phyloP scores from a whole-genome alignment of 2,329 filamentous ascomycete genomes.

The Pleoardoris graminearum region DNA sequence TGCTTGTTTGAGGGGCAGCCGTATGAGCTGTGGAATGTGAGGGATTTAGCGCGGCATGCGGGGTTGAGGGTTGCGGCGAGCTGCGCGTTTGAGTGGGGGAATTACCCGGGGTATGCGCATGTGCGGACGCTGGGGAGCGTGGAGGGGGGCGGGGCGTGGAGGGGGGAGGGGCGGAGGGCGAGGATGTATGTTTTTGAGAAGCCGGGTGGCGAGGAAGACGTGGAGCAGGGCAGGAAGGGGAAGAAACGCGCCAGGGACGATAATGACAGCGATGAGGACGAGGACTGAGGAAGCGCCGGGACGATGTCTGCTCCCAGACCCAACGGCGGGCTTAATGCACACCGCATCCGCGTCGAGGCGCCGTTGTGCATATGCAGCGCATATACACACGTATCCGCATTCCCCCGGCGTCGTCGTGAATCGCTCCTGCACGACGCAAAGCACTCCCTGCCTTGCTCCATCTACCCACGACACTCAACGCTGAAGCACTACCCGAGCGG shows the following conservation, averaged over 20 bases:
- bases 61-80: slow-evolving; percentile 71
- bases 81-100: slow-evolving; percentile 67
- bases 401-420: too few species aligned
- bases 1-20: slow-evolving; percentile 93
- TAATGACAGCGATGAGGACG: slow-evolving; percentile 23
- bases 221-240: slow-evolving; percentile 14
- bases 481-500: too few species aligned
- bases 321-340: too few species aligned
- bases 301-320: too few species aligned
- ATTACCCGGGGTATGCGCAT: slow-evolving; percentile 75
- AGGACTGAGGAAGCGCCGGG: slow-evolving; percentile 7
- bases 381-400: too few species aligned
- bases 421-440: too few species aligned
- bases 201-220: slow-evolving; percentile 27
- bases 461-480: too few species aligned
- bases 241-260: slow-evolving; percentile 23
- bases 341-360: too few species aligned
- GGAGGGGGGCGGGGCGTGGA: slow-evolving; percentile 52
- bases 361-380: too few species aligned
- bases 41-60: slow-evolving; percentile 79
- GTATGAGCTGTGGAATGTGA: slow-evolving; percentile 94
- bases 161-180: slow-evolving; percentile 52
- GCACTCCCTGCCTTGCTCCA: too few species aligned
- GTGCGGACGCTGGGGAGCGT: slow-evolving; percentile 69
- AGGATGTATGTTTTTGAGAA: slow-evolving; percentile 53